Base-by-base conservation (phyloP, 2,329 filamentous ascomycete genomes). In the Cyanodermella asteris region DNA sequence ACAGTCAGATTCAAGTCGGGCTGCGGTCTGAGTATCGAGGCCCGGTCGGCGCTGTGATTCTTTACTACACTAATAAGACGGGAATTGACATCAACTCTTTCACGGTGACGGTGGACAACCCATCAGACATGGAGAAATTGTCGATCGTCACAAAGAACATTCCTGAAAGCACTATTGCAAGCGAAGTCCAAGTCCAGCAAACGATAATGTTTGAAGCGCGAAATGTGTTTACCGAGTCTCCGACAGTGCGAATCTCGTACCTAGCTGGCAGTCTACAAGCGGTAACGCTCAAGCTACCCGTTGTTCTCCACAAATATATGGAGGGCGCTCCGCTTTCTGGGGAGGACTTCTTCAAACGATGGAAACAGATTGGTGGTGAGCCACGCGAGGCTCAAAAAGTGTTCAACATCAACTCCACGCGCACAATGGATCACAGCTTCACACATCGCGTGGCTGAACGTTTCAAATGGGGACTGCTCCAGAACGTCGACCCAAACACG, bases 261-360 rank as follows among this genome's bases (percentile, higher is more conserved):
- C 64, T 97, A 22, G 84, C 87, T 1, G 90, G 87, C 32, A 78
- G 87, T 3, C 55, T 97, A 28, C 87, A 97, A 48, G 84, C 80
- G 2, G 57, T 94, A 19, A 97, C 87, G 0, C 56, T 97, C 20
- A 84, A 90, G 46, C 60, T 97, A 4, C 87, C 87, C 0, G 65
- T 97, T 4, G 58, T 77, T 1, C 65, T 84, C 27, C 84, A 94
- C 50, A 91, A 93, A 46, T 97, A 91, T 43, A 93, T 94, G 81
- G 82, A 93, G 34, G 68, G 77, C 0, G 82, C 87, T 0, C 73
- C 87, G 28, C 57, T 97, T 19, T 66, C 66, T 5, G 69, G 73
- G 0, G 87, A 97, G 26, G 87, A 97, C 44, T 97, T 94, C 51
- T 97, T 97, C 64, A 93, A 90, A 59, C 64, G 90, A 25, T 97